A percentile compares a stretch with the other conserved stretches of the same genome.
Conservation (phyloP, 805 yeast species). For the Zygosaccharomyces lentus region DNA sequence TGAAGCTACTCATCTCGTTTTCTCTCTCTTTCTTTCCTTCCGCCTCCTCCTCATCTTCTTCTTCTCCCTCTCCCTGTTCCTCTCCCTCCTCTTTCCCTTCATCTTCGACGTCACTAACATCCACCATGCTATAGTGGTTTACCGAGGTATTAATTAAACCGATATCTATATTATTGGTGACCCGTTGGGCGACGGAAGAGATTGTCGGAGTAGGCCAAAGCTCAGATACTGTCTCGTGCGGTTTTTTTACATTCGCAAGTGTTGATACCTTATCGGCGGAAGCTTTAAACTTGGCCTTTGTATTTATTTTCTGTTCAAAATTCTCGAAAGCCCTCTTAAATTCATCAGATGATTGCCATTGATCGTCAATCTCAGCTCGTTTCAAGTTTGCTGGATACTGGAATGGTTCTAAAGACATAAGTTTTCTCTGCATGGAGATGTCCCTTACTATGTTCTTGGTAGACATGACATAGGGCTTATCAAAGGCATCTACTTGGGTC, state of each 20-base stretch:
- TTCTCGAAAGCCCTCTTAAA: constrained; percentile 34
- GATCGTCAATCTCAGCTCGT: constrained; percentile 22
- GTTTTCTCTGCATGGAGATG: constrained; percentile 46
- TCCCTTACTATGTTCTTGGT: constrained; percentile 61
- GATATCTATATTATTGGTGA: background rate
- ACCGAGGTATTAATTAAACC: constrained; percentile 8
- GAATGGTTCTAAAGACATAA: constrained; percentile 36
- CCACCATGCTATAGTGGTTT: constrained; percentile 5
- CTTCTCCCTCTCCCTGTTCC: background rate
- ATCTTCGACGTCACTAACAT: constrained; percentile 12
- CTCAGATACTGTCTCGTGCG: constrained; percentile 33
- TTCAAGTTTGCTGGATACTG: constrained; percentile 24
- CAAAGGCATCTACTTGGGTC: constrained; percentile 15
- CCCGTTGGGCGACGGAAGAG: background rate
- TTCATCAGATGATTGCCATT: constrained; percentile 45
- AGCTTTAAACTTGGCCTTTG: constrained; percentile 13
- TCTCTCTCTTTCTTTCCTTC: constrained; percentile 8
- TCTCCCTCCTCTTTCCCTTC: constrained; percentile 14
- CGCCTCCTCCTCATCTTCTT: constrained; percentile 9
- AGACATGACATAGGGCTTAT: constrained; percentile 36
- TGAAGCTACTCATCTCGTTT: constrained; percentile 7
- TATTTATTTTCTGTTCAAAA: constrained; percentile 20
- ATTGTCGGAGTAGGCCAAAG: constrained; percentile 25
- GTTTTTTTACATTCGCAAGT: constrained; percentile 28
- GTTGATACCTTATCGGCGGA: constrained; percentile 25